Evolutionary conservation across 2,329 filamentous ascomycete genomes (phyloP).

Genomic region (Colletotrichum incanum): DNA sequence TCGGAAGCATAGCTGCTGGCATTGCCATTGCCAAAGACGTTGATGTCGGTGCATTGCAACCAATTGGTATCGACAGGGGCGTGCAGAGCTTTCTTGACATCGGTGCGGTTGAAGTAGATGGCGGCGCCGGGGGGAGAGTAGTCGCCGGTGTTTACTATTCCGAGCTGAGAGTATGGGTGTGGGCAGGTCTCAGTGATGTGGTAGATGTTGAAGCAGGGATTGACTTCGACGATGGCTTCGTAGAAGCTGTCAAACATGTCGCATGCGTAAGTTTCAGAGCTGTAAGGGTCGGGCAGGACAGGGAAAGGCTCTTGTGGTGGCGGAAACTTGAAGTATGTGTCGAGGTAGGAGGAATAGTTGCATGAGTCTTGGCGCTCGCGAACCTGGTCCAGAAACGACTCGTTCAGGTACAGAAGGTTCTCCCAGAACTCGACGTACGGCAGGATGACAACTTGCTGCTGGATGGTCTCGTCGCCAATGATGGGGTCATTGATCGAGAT

Average conservation of each 20-base stretch:
- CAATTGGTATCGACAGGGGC: conserved; percentile 62
- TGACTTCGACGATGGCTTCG: conserved; percentile 68
- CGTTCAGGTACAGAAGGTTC: conserved; percentile 75
- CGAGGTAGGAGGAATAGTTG: conserved; percentile 73
- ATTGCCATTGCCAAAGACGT: conserved; percentile 48
- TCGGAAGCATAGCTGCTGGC: conserved; percentile 23
- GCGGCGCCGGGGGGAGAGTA: conserved; percentile 75
- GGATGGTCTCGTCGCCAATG: conserved; percentile 67
- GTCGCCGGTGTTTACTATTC: conserved; percentile 75
- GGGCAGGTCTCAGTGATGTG: conserved; percentile 82
- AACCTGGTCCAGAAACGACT: conserved; percentile 68
- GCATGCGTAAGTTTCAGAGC: conserved; percentile 64
- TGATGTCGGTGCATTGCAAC: conserved; percentile 47
- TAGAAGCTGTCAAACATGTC: conserved; percentile 69
- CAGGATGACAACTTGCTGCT: conserved; percentile 64
- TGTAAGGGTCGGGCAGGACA: conserved; percentile 60
- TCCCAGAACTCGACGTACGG: conserved; percentile 74
- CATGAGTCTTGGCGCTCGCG: conserved; percentile 70
- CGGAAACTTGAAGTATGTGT: conserved; percentile 78
- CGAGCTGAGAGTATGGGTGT: conserved; percentile 77
- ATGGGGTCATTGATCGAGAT: conserved; percentile 83
- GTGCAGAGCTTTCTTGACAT: conserved; percentile 79
- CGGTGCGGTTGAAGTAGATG: conserved; percentile 80
- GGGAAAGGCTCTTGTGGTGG: conserved; percentile 71
- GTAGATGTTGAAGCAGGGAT: conserved; percentile 89